Evolutionary conservation across 2,329 filamentous ascomycete species (phyloP).

Genomic region (Clarireedia homoeocarpa): DNA sequence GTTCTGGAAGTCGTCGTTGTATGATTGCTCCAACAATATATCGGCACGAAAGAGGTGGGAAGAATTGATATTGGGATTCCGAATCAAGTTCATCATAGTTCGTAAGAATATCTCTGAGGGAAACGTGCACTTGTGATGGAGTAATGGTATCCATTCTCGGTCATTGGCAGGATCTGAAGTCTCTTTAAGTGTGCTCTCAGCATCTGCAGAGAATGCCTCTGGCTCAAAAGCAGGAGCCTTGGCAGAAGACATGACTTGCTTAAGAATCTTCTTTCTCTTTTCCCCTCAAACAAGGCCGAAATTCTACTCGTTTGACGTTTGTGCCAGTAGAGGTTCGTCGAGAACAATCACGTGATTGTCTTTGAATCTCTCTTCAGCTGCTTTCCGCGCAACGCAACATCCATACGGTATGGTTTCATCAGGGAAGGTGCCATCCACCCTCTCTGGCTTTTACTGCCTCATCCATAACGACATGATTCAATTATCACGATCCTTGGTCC

Average conservation of each 20-base stretch:
- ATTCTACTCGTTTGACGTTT: too few relatives aligned
- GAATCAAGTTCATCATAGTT: conserved; percentile 67
- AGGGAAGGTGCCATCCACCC: too few relatives aligned
- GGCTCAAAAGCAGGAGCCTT: conserved; percentile 9
- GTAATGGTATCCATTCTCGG: conserved; percentile 45
- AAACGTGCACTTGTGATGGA: conserved; percentile 53
- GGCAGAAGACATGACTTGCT: background rate
- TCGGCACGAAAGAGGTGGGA: conserved; percentile 73
- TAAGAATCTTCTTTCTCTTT: too few relatives aligned
- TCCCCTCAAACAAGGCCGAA: too few relatives aligned
- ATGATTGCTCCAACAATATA: conserved; percentile 49
- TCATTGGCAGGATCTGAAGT: conserved; percentile 17
- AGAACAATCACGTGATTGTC: too few relatives aligned
- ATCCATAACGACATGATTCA: too few relatives aligned
- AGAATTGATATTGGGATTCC: conserved; percentile 74
- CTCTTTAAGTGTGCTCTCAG: conserved; percentile 32
- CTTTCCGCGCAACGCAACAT: too few relatives aligned
- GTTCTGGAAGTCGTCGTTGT: conserved; percentile 27
- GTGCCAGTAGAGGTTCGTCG: too few relatives aligned
- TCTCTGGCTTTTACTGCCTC: too few relatives aligned
- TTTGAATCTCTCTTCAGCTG: too few relatives aligned
- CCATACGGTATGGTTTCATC: too few relatives aligned
- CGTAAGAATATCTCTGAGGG: conserved; percentile 52
- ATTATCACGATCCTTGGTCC: too few relatives aligned
- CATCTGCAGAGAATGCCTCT: conserved; percentile 25